Conservation (phyloP, 768 basidiomycete genomes). For the Pseudohyphozyma bogoriensis region DNA sequence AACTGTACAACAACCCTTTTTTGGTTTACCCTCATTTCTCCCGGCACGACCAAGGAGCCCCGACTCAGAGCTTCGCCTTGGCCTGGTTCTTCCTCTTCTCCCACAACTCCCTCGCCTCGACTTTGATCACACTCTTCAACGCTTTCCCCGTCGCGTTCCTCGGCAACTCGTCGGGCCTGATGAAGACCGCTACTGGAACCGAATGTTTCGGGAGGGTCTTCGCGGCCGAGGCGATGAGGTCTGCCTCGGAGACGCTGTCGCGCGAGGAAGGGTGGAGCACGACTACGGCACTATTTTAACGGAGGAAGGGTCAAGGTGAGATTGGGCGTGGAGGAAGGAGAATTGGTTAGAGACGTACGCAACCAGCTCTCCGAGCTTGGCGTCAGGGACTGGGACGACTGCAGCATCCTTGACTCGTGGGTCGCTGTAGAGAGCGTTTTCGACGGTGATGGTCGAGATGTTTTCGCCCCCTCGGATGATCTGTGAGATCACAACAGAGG, state of each 20-base stretch:
- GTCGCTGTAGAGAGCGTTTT: conserved; percentile 28
- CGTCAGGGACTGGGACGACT: conserved; percentile 24
- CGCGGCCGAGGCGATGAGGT: conserved; percentile 10
- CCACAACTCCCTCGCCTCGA: conserved; percentile 5
- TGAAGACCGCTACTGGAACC: conserved; percentile 25
- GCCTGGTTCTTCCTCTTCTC: conserved; percentile 2
- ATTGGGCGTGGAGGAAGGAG: background rate
- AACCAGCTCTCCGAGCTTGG: conserved; percentile 27
- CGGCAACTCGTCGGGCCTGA: background rate
- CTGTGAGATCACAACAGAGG: background rate
- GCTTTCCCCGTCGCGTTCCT: conserved; percentile 31
- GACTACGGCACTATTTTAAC: conserved; percentile 25
- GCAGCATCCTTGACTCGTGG: conserved; percentile 23
- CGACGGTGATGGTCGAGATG: conserved; percentile 29
- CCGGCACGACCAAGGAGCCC: no score
- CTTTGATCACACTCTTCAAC: conserved; percentile 23
- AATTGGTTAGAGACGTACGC: conserved; percentile 7
- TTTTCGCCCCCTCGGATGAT: conserved; percentile 34
- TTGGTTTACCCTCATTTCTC: no score
- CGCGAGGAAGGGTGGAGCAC: conserved; percentile 5
- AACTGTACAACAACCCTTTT: no score
- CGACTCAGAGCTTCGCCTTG: conserved; percentile 4
- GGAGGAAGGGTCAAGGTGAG: no score
- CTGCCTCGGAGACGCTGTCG: conserved; percentile 1
- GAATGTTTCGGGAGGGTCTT: conserved; percentile 21